A percentile compares a stretch with the other conserved stretches of the same genome.
These are phyloP conservation scores for Microdochium nivale DNA, from an alignment of 2,329 filamentous ascomycete genomes.

Conservation along the genomic window DNA sequence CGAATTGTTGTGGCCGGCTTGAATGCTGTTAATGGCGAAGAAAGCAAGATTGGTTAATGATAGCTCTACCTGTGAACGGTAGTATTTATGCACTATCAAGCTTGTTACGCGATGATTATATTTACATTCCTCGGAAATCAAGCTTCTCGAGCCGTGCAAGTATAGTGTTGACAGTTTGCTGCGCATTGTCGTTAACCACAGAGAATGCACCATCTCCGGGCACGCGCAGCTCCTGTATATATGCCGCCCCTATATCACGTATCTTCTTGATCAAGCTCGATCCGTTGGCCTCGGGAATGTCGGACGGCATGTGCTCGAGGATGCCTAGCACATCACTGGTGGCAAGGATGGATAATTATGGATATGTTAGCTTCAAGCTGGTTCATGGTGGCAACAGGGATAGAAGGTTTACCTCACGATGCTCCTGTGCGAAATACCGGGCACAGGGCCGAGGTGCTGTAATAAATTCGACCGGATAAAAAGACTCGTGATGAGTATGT, in stretches of 20 bases:
- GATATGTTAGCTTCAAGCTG: background rate
- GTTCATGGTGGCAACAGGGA: background rate
- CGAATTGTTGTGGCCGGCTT: too few species aligned
- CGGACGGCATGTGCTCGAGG: conserved; percentile 21
- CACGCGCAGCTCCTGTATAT: conserved; percentile 13
- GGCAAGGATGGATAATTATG: background rate
- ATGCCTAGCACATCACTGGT: conserved; percentile 24
- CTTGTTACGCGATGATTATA: too few species aligned
- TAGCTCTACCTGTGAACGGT: too few species aligned
- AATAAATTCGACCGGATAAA: conserved; percentile 26
- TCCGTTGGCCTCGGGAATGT: conserved; percentile 8
- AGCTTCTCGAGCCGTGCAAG: background rate
- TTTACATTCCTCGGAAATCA: background rate
- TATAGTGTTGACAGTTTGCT: background rate
- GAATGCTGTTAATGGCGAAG: too few species aligned
- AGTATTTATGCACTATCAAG: too few species aligned
- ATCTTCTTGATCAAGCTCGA: background rate
- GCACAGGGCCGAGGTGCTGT: conserved; percentile 16
- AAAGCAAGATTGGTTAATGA: too few species aligned
- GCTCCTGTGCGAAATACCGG: conserved; percentile 6
- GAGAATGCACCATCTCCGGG: background rate
- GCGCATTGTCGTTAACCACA: background rate
- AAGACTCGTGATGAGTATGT: conserved; percentile 26
- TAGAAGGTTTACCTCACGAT: background rate
- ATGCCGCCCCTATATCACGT: background rate